Conservation (phyloP, 2,329 filamentous ascomycete genomes). For the Neonectria ditissima region DNA sequence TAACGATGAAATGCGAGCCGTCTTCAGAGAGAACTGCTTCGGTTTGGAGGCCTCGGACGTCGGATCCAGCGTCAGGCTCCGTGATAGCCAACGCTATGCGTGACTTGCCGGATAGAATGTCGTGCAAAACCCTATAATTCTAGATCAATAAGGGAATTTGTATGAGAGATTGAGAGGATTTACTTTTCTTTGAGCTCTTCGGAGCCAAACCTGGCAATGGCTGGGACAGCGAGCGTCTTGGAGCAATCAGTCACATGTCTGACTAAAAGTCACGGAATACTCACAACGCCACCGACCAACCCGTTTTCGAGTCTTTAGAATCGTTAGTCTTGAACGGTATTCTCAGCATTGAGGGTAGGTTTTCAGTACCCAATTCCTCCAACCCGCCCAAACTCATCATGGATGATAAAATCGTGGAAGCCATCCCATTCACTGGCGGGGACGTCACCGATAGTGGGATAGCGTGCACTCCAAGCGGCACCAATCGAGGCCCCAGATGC, state of each 20-base stretch:
- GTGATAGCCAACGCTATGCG: constrained; percentile 21
- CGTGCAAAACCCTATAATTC: constrained; percentile 11
- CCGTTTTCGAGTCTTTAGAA: constrained; percentile 19
- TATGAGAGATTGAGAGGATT: no score
- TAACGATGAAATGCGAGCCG: constrained; percentile 13
- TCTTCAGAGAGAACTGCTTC: constrained; percentile 12
- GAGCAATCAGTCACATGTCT: neutral
- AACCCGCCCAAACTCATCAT: constrained; percentile 24
- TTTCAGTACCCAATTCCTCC: constrained; percentile 18
- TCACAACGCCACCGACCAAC: constrained; percentile 19
- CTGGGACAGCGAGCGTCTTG: constrained; percentile 17
- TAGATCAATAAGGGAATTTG: fast-evolving
- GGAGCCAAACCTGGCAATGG: constrained; percentile 12
- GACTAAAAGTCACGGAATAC: neutral
- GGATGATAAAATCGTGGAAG: constrained; percentile 22
- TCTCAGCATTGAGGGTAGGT: no score
- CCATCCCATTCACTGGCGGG: constrained; percentile 20
- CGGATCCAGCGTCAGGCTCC: constrained; percentile 21
- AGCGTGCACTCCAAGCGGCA: constrained; percentile 5
- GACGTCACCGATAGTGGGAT: constrained; percentile 20
- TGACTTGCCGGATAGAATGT: constrained; percentile 9
- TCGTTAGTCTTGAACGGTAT: neutral
- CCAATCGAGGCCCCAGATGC: constrained; percentile 12
- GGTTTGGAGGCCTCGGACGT: constrained; percentile 20
- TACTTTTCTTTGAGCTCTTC: constrained; percentile 6